Conservation (phyloP, 371 early-diverging fungal genomes). For the Apophysomyces trapeziformis region DNA sequence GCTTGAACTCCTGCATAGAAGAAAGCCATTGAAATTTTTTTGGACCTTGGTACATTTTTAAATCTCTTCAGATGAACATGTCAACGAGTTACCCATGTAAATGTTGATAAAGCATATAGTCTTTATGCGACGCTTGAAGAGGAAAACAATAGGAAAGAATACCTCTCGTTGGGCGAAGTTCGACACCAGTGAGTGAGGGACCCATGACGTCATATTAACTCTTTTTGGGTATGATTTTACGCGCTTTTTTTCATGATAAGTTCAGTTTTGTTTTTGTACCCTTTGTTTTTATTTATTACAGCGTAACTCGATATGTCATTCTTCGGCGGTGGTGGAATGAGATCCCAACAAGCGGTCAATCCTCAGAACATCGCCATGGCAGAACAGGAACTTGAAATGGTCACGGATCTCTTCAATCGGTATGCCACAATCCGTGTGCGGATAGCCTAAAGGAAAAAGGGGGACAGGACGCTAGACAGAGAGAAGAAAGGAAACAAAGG, state of each 20-base stretch:
- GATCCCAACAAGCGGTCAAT: slow-evolving; percentile 62
- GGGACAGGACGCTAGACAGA: neutral
- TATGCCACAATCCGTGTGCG: slow-evolving; percentile 30
- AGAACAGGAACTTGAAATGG: slow-evolving; percentile 86
- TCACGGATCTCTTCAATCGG: slow-evolving; percentile 82
- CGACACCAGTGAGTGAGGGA: no score
- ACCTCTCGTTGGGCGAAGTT: no score
- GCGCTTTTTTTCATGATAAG: neutral
- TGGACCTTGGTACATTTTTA: no score
- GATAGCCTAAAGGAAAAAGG: neutral
- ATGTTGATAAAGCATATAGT: no score
- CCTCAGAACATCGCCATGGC: slow-evolving; percentile 81
- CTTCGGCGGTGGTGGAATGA: slow-evolving; percentile 47
- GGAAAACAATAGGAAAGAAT: no score
- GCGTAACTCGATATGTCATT: slow-evolving; percentile 41
- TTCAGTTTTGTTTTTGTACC: neutral
- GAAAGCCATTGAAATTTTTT: no score
- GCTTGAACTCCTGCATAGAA: no score
- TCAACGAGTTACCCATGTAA: no score
- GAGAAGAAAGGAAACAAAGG: no score
- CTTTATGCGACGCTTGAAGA: no score
- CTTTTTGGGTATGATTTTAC: neutral
- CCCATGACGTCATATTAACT: no score
- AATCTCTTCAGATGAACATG: no score
- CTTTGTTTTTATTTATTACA: neutral